Percentiles rank a stretch among this genome's conserved stretches.
phyloP scores from a whole-genome alignment of 805 yeast genomes.

The Wickerhamiella kazuoi region DNA sequence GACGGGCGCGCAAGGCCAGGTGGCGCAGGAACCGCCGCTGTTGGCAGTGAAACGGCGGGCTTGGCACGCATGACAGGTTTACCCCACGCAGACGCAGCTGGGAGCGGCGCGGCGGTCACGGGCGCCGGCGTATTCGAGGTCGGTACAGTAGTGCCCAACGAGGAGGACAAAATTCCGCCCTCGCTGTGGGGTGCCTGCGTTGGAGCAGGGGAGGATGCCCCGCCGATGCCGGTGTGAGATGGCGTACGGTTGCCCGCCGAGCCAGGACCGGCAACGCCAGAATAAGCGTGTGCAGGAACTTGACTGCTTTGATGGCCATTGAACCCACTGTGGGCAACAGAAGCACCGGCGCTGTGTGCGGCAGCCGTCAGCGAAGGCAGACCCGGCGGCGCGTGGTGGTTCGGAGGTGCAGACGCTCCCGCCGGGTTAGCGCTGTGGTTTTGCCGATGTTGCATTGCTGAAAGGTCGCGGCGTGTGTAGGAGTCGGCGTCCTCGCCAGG shows the following conservation, averaged over 20 bases:
- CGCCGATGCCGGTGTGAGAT: no score
- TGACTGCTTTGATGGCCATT: no score
- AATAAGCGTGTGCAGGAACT: no score
- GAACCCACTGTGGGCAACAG: constrained; percentile 1
- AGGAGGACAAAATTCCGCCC: no score
- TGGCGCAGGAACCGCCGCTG: not conserved
- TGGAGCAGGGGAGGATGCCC: no score
- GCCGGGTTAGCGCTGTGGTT: constrained; percentile 5
- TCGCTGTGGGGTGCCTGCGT: no score
- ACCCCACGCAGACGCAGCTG: constrained; percentile 1
- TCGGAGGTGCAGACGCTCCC: constrained; percentile 1
- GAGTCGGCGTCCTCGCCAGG: constrained; percentile 99
- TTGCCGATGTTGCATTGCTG: constrained; percentile 40
- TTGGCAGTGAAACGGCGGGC: not conserved
- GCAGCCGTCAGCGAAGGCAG: constrained; percentile 2
- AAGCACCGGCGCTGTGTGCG: not conserved
- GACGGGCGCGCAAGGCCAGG: not conserved
- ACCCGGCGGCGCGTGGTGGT: constrained; percentile 1
- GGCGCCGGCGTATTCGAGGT: constrained; percentile 11
- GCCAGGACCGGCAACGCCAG: no score
- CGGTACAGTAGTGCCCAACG: not conserved
- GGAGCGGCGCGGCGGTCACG: constrained; percentile 8
- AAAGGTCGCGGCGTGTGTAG: constrained; percentile 72
- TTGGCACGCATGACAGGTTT: not conserved
- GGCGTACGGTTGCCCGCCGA: no score